Conservation (phyloP, 306 rosid species). For the Alnus glutinosa region DNA sequence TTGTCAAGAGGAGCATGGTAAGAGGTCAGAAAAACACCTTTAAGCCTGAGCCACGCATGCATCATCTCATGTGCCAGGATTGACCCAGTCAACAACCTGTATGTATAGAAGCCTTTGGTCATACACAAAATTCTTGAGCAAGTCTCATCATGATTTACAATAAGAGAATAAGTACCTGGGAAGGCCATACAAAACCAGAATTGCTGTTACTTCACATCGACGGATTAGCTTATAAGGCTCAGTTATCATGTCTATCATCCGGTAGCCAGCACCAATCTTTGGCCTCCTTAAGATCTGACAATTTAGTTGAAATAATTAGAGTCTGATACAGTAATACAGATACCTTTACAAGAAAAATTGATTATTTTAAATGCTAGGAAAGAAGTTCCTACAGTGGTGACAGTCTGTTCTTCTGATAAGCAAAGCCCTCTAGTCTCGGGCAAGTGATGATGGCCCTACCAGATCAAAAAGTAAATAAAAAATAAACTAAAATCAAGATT, state of each 20-base stretch:
- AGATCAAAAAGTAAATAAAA: neutral
- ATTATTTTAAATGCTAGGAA: slow-evolving; percentile 10
- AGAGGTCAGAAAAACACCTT: slow-evolving; percentile 51
- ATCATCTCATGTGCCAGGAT: slow-evolving; percentile 98
- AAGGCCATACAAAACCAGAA: slow-evolving; percentile 92
- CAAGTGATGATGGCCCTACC: slow-evolving; percentile 94
- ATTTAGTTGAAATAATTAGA: slow-evolving; percentile 13
- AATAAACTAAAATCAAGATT: slow-evolving; percentile 15
- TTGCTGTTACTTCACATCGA: slow-evolving; percentile 92
- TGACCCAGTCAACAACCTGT: slow-evolving; percentile 90
- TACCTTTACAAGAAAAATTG: slow-evolving; percentile 18
- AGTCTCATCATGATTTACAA: neutral
- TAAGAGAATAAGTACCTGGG: slow-evolving; percentile 64
- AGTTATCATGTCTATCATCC: slow-evolving; percentile 79
- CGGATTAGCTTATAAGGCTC: slow-evolving; percentile 84
- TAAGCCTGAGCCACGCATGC: slow-evolving; percentile 99
- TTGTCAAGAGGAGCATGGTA: slow-evolving; percentile 4
- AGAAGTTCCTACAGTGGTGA: slow-evolving; percentile 65
- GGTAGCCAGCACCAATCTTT: slow-evolving; percentile 73
- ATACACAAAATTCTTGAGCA: slow-evolving; percentile 17
- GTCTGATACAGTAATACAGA: neutral
- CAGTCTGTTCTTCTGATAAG: slow-evolving; percentile 94
- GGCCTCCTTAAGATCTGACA: slow-evolving; percentile 83
- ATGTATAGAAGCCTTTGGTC: slow-evolving; percentile 30
- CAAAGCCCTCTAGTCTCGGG: slow-evolving; percentile 99